Percentiles rank a stretch among this genome's conserved stretches.
Evolutionary conservation across 2,329 filamentous ascomycete genomes (phyloP).

Genomic region (Microsporum canis): DNA sequence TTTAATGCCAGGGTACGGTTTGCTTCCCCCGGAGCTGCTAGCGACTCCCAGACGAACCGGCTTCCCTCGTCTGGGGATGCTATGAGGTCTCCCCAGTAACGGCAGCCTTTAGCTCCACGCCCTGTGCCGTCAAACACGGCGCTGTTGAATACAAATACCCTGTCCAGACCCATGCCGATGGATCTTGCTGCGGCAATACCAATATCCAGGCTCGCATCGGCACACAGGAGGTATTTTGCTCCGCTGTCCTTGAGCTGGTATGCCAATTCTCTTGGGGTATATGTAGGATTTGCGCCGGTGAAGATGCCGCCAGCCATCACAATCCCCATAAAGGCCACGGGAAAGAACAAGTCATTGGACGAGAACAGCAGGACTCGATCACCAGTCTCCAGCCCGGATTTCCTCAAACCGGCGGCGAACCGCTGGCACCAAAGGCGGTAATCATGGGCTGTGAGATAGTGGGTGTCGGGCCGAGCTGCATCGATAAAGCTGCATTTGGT

Average conservation of each 20-base stretch:
- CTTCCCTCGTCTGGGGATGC: conserved; percentile 41
- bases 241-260: conserved; percentile 64
- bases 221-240: conserved; percentile 56
- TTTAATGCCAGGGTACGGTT: conserved; percentile 57
- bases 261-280: conserved; percentile 58
- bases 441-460: conserved; percentile 51
- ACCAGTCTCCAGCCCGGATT: conserved; percentile 52
- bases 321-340: conserved; percentile 57
- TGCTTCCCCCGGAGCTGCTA: conserved; percentile 8
- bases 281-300: conserved; percentile 61
- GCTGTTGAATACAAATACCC: conserved; percentile 57
- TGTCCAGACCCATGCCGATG: conserved; percentile 43
- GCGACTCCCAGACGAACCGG: conserved; percentile 52
- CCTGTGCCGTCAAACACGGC: conserved; percentile 36
- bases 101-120: conserved; percentile 31
- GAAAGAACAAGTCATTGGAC: conserved; percentile 62
- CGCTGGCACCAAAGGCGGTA: conserved; percentile 63
- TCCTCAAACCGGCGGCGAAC: conserved; percentile 55
- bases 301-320: conserved; percentile 71
- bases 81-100: conserved; percentile 56
- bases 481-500: conserved; percentile 47
- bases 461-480: conserved; percentile 53
- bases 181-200: conserved; percentile 55
- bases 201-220: conserved; percentile 48
- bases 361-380: conserved; percentile 65